These are phyloP conservation scores for Boletus sp. DNA, from an alignment of 1,284 basidiomycete species.

Conservation along the genomic window DNA sequence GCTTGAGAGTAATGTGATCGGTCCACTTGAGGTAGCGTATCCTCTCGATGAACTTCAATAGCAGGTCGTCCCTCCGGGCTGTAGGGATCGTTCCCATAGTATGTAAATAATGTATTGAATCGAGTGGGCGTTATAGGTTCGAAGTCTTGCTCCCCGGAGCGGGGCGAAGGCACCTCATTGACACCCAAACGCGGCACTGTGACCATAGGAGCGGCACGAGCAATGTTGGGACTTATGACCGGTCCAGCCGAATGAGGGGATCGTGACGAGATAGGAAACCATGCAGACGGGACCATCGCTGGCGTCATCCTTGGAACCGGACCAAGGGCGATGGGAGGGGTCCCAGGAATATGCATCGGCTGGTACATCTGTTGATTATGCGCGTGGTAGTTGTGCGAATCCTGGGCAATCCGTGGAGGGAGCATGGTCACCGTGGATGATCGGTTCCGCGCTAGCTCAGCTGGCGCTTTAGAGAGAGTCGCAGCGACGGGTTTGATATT, in stretches of 20 bases:
- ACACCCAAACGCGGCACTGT: conserved; percentile 1
- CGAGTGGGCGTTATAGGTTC: conserved; percentile 36
- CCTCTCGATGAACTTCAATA: conserved; percentile 14
- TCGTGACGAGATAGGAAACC: conserved; percentile 16
- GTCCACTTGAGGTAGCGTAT: conserved; percentile 12
- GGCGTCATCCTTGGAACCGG: conserved; percentile 6
- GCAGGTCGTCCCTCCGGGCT: conserved; percentile 8
- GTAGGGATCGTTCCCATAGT: conserved; percentile 14
- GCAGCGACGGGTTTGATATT: conserved; percentile 24
- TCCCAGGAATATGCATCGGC: conserved; percentile 29
- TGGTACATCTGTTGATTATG: conserved; percentile 35
- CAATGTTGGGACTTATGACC: conserved; percentile 9
- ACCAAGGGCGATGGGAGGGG: conserved; percentile 12
- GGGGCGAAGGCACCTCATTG: conserved; percentile 33
- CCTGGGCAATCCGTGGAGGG: conserved; percentile 28
- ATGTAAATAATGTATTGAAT: conserved; percentile 38
- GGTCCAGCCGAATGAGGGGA: conserved; percentile 13
- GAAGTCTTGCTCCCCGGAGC: conserved; percentile 39
- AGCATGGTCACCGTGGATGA: conserved; percentile 32
- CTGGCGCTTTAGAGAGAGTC: conserved; percentile 17
- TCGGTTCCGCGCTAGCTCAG: conserved; percentile 24
- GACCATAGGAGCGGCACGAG: conserved; percentile 12
- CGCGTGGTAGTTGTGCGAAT: conserved; percentile 33
- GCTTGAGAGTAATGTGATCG: conserved; percentile 15
- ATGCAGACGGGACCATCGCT: conserved; percentile 11